Evolutionary conservation across 768 basidiomycete genomes (phyloP).

Genomic region (Rhodotorula kratochvilovae): DNA sequence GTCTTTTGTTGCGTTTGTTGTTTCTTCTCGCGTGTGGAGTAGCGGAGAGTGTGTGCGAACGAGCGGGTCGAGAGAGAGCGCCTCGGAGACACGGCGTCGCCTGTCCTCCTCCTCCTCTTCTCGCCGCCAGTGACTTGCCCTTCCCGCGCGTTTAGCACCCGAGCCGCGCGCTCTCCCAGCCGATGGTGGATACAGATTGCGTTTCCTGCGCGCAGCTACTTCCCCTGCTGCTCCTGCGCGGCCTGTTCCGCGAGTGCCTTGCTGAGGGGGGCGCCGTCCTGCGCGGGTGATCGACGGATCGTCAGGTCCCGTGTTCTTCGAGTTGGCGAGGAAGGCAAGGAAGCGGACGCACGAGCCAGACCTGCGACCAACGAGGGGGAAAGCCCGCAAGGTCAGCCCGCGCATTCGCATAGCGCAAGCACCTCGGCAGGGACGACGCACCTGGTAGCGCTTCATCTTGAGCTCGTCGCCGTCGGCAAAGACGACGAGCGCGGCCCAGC

Average conservation of each 20-base stretch:
- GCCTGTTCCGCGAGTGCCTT: constrained; percentile 12
- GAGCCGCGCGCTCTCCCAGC: too few relatives aligned
- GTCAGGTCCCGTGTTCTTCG: not conserved
- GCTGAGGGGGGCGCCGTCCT: constrained; percentile 24
- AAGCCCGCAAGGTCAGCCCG: not conserved
- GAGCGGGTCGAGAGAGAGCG: too few relatives aligned
- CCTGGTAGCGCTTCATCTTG: constrained; percentile 28
- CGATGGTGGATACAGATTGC: not conserved
- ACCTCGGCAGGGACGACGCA: too few relatives aligned
- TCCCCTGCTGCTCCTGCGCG: not conserved
- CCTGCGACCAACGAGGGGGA: not conserved
- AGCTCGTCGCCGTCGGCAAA: constrained; percentile 9
- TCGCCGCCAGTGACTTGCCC: too few relatives aligned
- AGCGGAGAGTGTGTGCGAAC: too few relatives aligned
- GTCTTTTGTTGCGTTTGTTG: too few relatives aligned
- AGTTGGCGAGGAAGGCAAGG: not conserved
- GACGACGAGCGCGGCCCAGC: constrained; percentile 21
- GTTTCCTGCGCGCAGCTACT: not conserved
- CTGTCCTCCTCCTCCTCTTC: too few relatives aligned
- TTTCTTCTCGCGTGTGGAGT: too few relatives aligned
- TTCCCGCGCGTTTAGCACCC: too few relatives aligned
- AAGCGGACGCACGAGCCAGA: constrained; percentile 12
- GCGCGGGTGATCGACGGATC: not conserved
- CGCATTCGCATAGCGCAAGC: too few relatives aligned
- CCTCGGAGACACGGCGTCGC: too few relatives aligned